Conservation (phyloP, 164 flowering plant genomes). For the Stephania yunnanensis region DNA sequence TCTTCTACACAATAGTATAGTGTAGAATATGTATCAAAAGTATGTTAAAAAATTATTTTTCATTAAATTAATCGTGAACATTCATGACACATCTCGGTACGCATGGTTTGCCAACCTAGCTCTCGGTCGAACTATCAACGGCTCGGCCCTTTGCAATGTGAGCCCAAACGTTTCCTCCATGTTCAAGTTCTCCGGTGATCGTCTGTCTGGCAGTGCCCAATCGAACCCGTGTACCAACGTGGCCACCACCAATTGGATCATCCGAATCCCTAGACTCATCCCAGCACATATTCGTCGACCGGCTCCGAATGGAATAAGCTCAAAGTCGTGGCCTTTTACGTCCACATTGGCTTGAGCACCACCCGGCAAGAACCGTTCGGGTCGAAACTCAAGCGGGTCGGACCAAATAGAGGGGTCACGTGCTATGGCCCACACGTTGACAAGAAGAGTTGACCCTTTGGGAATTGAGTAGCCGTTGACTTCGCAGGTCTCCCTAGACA, state of each 20-base stretch:
- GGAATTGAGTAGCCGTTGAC: slow-evolving; percentile 74
- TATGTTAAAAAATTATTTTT: too few relatives aligned
- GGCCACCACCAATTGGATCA: slow-evolving; percentile 65
- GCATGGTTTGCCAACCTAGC: slow-evolving; percentile 39
- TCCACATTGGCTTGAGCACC: slow-evolving; percentile 51
- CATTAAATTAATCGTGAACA: too few relatives aligned
- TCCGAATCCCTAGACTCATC: slow-evolving; percentile 59
- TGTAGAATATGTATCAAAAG: too few relatives aligned
- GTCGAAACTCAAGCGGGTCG: slow-evolving; percentile 60
- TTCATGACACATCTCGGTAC: slow-evolving; percentile 1
- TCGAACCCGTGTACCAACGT: slow-evolving; percentile 66
- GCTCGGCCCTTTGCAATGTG: slow-evolving; percentile 60
- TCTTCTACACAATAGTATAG: too few relatives aligned
- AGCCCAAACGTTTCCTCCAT: slow-evolving; percentile 87
- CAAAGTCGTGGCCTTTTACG: slow-evolving; percentile 63
- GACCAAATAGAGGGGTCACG: slow-evolving; percentile 70
- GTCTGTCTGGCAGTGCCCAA: slow-evolving; percentile 47
- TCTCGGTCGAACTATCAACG: slow-evolving; percentile 43
- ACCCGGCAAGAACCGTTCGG: slow-evolving; percentile 64
- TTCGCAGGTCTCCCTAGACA: slow-evolving; percentile 53
- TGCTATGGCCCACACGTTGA: slow-evolving; percentile 79
- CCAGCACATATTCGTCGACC: slow-evolving; percentile 90
- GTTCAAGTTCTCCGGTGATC: slow-evolving; percentile 40
- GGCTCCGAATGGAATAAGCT: slow-evolving; percentile 79
- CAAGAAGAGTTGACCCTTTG: slow-evolving; percentile 52